Base-by-base conservation (phyloP, 371 early-diverging fungal genomes). In the Mucor piriformis region DNA sequence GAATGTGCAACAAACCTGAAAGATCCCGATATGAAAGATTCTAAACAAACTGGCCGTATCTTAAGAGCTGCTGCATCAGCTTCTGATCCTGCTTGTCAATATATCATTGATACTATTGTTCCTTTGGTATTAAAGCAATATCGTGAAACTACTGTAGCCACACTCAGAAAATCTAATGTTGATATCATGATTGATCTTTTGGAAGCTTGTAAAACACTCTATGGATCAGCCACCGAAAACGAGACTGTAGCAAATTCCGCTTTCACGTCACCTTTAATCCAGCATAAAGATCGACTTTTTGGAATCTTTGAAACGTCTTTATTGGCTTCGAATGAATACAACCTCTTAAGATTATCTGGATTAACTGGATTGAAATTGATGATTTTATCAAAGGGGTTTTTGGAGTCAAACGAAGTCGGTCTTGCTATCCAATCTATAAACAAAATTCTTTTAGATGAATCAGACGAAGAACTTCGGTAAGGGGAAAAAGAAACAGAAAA, bases 1-100 rank as follows among this genome's bases (percentile, higher is more conserved):
- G 91, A 92, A 55, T 89, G 88, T 55, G 71, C 88, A 48, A 69
- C 82, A 8, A 81, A 85, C 38, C 67, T 94, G 15, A 85, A 83
- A 50, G 87, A 89, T 38, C 86, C 89, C 8, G 93, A 91, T 34
- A 66, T 85, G 60, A 92, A 91, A 54, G 84, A 88, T 25, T 83
- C 84, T 10, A 87, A 88, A 57, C 85, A 84, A 6, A 75, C 85
- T 34, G 88, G 90, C 23, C 83, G 82, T 46, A 83, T 91, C 37
- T 68, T 92, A 56, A 76, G 80, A 51, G 81, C 90, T 5, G 77
- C 77, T 25, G 86, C 86, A 3, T 81, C 83, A 33, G 87, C 91
- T 29, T 90, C 87, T 82, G 87, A 88, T 62, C 81, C 87, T 47
- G 86, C 90, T 3, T 89, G 82, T 59, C 79, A 77, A 47, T 72